phyloP scores from a whole-genome alignment of 805 yeast genomes.

The Barnettozyma populi region DNA sequence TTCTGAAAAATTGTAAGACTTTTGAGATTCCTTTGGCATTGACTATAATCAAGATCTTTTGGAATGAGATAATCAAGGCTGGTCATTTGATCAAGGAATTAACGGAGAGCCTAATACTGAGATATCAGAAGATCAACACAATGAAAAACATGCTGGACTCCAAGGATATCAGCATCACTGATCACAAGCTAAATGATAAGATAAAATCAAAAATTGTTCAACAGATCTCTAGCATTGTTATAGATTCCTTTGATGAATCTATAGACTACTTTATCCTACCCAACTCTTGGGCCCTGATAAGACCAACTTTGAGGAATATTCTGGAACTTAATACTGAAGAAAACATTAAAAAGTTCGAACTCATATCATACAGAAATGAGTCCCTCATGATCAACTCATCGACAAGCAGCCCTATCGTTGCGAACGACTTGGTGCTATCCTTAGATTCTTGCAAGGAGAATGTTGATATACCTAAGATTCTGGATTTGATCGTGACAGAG shows the following conservation, averaged over 20 bases:
- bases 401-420: conserved; percentile 16
- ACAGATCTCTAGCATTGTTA: conserved; percentile 25
- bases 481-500: conserved; percentile 23
- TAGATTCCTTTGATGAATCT: conserved; percentile 29
- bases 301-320: conserved; percentile 40
- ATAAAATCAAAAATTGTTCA: conserved; percentile 25
- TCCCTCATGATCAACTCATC: conserved; percentile 52
- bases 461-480: conserved; percentile 27
- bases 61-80: conserved; percentile 56
- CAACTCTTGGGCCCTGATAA: conserved; percentile 51
- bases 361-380: conserved; percentile 65
- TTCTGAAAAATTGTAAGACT: conserved; percentile 37
- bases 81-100: conserved; percentile 61
- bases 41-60: conserved; percentile 57
- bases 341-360: conserved; percentile 44
- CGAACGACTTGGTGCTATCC: conserved; percentile 27
- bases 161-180: conserved; percentile 32
- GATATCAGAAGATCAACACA: conserved; percentile 34
- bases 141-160: conserved; percentile 30
- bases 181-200: conserved; percentile 29
- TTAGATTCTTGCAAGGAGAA: conserved; percentile 32
- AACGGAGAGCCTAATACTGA: conserved; percentile 52
- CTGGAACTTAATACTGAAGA: conserved; percentile 29
- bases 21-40: conserved; percentile 42
- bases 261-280: conserved; percentile 60